Evolutionary conservation across 2,329 filamentous ascomycete genomes (phyloP).

Genomic region (Cercospora sesami): DNA sequence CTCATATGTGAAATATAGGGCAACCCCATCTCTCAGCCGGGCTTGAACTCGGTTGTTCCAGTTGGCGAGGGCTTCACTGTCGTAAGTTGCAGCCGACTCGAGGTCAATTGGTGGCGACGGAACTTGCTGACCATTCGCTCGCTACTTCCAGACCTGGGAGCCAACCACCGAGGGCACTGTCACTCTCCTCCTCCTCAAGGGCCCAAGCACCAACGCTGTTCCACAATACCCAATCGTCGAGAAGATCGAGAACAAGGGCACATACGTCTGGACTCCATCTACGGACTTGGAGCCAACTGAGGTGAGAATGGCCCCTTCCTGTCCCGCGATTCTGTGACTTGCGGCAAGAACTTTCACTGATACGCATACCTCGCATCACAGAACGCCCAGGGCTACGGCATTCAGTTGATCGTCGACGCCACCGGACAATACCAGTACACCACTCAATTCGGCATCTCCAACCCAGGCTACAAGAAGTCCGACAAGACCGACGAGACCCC

Average conservation of each 20-base stretch:
- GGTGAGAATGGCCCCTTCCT: slow-evolving; percentile 10
- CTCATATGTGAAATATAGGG: slow-evolving; percentile 38
- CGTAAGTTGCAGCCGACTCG: neutral
- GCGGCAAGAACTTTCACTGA: neutral
- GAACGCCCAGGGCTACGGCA: slow-evolving; percentile 57
- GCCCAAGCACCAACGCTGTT: slow-evolving; percentile 56
- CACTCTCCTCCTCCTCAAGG: slow-evolving; percentile 61
- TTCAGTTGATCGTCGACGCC: slow-evolving; percentile 61
- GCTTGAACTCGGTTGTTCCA: slow-evolving; percentile 55
- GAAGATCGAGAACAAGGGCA: slow-evolving; percentile 56
- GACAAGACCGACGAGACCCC: slow-evolving; percentile 21
- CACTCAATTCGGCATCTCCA: slow-evolving; percentile 62
- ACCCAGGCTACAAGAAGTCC: slow-evolving; percentile 38
- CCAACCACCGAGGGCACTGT: slow-evolving; percentile 52
- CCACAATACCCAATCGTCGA: slow-evolving; percentile 55
- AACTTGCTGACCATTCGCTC: neutral
- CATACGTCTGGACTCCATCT: slow-evolving; percentile 57
- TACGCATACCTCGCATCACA: neutral
- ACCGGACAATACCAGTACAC: slow-evolving; percentile 63
- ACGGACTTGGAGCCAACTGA: slow-evolving; percentile 45
- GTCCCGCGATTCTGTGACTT: neutral
- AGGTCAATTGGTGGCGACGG: neutral
- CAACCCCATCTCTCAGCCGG: slow-evolving; percentile 57
- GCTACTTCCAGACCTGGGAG: slow-evolving; percentile 51
- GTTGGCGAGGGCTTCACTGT: slow-evolving; percentile 54